Evolutionary conservation across 371 early-diverging fungal genomes (phyloP), one percentile per base, ranked within the genome.

Genomic region (Rhizopus microsporus): DNA sequence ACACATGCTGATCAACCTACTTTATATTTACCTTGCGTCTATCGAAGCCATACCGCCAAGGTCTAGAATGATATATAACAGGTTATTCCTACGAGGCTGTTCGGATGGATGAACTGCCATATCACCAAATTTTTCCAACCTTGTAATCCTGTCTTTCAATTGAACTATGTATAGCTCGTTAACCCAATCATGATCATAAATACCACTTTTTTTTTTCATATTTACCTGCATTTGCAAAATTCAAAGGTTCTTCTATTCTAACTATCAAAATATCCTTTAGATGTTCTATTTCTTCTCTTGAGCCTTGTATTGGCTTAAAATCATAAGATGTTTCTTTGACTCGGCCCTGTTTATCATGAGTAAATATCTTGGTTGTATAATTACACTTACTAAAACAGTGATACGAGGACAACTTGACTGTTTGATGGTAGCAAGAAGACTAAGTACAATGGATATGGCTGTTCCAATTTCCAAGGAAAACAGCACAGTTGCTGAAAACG

Each of bases 381-480:
- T 37, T 29, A 35, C 16, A 38, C 56, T 48, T 72, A 67, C 89
- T 78, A 91, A 72, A 53, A 90, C 70, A 34, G 84, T 87, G 53
- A 91, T 88, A 12, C 85, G 75, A 1, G 91, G 91, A 57, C 82
- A 78, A 47, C 92, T 93, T 4, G 91, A 89, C 49, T 93, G 88
- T 67, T 89, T 88, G 53, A 96, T 85, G n/a, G 94, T 94, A 54
- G 92, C 81, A 47, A 95, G 63, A 50, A 96, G 76, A 23, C 92
- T 90, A 9, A 91, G 72, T 0, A 87, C 80, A 39, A 96, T 85
- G 12, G 93, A 89, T 49, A 95, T 69, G 46, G 94, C 69, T 1
- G 92, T 92, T 32, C 96, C 96, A 13, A 86, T 81, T 71, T 96
- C 95, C 31, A 94, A 80, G 0, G 92, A 91, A 13, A 92, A 79